These are phyloP conservation scores for Hysterangium stoloniferum DNA, from an alignment of 768 basidiomycete species.

Conservation along the genomic window DNA sequence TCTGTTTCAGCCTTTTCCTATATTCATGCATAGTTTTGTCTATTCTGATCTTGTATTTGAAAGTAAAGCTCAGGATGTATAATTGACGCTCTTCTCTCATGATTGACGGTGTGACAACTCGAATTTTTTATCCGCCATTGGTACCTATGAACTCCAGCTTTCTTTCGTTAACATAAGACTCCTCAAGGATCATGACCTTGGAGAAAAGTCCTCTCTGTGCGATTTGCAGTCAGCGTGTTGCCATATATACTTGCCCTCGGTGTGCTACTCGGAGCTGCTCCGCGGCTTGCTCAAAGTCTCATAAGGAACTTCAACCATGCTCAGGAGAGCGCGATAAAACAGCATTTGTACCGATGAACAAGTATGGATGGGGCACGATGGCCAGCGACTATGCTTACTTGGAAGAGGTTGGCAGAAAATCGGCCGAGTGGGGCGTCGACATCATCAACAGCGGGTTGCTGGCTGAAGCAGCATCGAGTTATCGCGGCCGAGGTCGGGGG, in stretches of 20 bases:
- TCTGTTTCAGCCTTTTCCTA: neutral
- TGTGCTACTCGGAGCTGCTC: slow-evolving; percentile 72
- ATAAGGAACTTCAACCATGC: slow-evolving; percentile 58
- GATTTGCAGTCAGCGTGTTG: slow-evolving; percentile 37
- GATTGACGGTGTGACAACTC: neutral
- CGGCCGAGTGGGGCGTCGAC: slow-evolving; percentile 65
- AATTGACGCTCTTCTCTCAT: neutral
- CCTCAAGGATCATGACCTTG: too few relatives aligned
- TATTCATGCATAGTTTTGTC: too few relatives aligned
- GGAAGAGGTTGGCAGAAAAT: slow-evolving; percentile 72
- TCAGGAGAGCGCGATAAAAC: slow-evolving; percentile 67
- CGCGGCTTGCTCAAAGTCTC: slow-evolving; percentile 53
- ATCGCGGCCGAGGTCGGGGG: slow-evolving; percentile 16
- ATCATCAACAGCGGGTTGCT: slow-evolving; percentile 56
- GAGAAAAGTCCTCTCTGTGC: too few relatives aligned
- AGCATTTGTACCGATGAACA: slow-evolving; percentile 71
- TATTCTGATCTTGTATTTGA: neutral
- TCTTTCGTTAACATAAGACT: too few relatives aligned
- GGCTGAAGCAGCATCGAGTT: slow-evolving; percentile 19
- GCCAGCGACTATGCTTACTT: slow-evolving; percentile 85
- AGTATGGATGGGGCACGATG: slow-evolving; percentile 80
- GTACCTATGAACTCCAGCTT: too few relatives aligned
- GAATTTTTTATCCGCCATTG: too few relatives aligned
- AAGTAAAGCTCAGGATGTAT: neutral
- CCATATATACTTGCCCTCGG: slow-evolving; percentile 76